Base-by-base conservation (phyloP, 2,329 filamentous ascomycete species). In the Xylaria sp. region DNA sequence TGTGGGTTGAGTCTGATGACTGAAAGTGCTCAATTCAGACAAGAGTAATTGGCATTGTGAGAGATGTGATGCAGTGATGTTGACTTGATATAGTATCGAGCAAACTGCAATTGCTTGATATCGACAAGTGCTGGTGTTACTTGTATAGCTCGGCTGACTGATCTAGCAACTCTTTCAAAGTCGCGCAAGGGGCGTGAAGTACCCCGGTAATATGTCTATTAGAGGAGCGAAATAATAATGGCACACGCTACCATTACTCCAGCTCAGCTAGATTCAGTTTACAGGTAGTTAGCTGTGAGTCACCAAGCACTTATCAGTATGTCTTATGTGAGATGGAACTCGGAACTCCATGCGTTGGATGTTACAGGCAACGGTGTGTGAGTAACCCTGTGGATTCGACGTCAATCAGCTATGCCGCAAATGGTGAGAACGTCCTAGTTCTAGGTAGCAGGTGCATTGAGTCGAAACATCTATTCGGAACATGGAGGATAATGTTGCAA, bases 271-370 rank as follows among this genome's bases (percentile, higher is more conserved):
- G 2, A 31, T 46, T 33, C 7, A 7, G 15, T 43, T 48, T 41
- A n/a, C 33, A 20, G 31, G 3, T 9, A 25, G 18, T 55, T 25
- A 7, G 31, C 28, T 48, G 54, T 59, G 58, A 54, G 54, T 69
- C 62, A 66, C 28, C 18, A 28, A 39, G 20, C 9, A 18, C n/a
- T 49, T 28, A 23, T 9, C 15, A 13, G 52, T 39, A n/a, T 55
- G 6, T 8, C 23, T 39, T 41, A 7, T 66, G 31, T 63, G 41
- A 63, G 52, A 54, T 63, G 63, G 63, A 66, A 58, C 67, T 61
- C 67, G 64, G 67, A 69, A 41, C 36, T 67, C 67, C 67, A 61
- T 36, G 55, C 28, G 31, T 13, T 46, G 55, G 49, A 31, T 25
- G 41, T 3, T 31, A 39, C 31, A 43, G n/a, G 49, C 48, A 36